Percentiles rank a stretch among this genome's conserved stretches.
Conservation (phyloP, 2,329 filamentous ascomycete genomes). For the Aureobasidium mangrovei region DNA sequence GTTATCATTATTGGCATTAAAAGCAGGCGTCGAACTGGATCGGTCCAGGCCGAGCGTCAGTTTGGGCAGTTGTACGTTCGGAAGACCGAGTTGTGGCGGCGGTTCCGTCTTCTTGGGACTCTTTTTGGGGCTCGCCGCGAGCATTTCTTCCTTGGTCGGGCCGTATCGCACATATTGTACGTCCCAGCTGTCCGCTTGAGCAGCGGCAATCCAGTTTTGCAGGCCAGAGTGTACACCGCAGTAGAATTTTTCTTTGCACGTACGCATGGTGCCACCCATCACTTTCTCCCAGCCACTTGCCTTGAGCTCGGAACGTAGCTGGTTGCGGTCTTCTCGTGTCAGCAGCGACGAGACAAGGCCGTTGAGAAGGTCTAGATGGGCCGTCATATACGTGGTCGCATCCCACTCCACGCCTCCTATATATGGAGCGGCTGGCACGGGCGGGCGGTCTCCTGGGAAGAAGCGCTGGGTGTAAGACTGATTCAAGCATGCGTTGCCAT, state of each 20-base stretch:
- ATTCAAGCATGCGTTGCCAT: not conserved
- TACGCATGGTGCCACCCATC: slow-evolving; percentile 73
- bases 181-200: slow-evolving; percentile 80
- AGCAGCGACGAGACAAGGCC: slow-evolving; percentile 78
- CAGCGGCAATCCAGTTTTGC: slow-evolving; percentile 82
- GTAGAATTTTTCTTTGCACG: slow-evolving; percentile 98
- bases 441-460: slow-evolving; percentile 79
- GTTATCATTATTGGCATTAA: slow-evolving; percentile 13
- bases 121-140: slow-evolving; percentile 34
- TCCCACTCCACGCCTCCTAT: slow-evolving; percentile 98
- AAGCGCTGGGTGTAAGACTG: slow-evolving; percentile 49
- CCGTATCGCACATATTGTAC: slow-evolving; percentile 72
- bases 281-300: slow-evolving; percentile 86
- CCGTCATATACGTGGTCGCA: slow-evolving; percentile 90
- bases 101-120: slow-evolving; percentile 13
- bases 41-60: slow-evolving; percentile 13
- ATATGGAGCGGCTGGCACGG: slow-evolving; percentile 88
- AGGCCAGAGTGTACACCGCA: slow-evolving; percentile 81
- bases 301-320: slow-evolving; percentile 65
- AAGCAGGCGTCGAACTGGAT: slow-evolving; percentile 3
- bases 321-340: slow-evolving; percentile 60
- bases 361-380: slow-evolving; percentile 87
- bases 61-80: slow-evolving; percentile 10
- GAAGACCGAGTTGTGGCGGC: slow-evolving; percentile 14
- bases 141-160: slow-evolving; percentile 39